phyloP scores from a whole-genome alignment of 2,329 filamentous ascomycete species.

The Neofusicoccum cordaticola region DNA sequence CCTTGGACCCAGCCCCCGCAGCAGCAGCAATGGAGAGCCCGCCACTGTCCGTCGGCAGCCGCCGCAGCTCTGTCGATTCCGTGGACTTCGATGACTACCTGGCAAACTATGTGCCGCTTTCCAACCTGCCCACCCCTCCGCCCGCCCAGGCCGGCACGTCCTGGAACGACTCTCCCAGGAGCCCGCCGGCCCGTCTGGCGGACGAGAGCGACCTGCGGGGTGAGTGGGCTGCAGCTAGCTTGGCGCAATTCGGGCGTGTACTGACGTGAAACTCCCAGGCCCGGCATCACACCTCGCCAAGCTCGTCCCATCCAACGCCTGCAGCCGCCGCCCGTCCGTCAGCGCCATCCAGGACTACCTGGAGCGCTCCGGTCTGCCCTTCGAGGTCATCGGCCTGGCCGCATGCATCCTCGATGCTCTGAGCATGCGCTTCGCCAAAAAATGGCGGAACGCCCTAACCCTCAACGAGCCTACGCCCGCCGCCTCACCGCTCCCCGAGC shows the following conservation, averaged over 20 bases:
- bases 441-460: constrained; percentile 29
- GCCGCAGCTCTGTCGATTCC: constrained; percentile 26
- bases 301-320: constrained; percentile 35
- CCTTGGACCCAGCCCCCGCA: neutral
- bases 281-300: constrained; percentile 35
- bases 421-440: constrained; percentile 30
- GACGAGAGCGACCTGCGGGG: constrained; percentile 13
- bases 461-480: constrained; percentile 20
- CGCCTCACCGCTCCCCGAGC: constrained; percentile 21
- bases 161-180: neutral
- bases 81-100: constrained; percentile 40
- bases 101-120: constrained; percentile 37
- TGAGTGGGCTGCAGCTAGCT: neutral
- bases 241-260: neutral
- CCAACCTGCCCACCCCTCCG: constrained; percentile 41
- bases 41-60: constrained; percentile 14
- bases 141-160: constrained; percentile 14
- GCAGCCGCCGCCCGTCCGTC: constrained; percentile 27
- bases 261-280: constrained; percentile 23
- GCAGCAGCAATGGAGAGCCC: constrained; percentile 18
- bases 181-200: neutral
- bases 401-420: constrained; percentile 38
- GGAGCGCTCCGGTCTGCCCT: constrained; percentile 30
- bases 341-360: constrained; percentile 30
- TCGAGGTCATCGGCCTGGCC: constrained; percentile 36